phyloP scores from a whole-genome alignment of 768 basidiomycete species.

The Boletus patriciae region DNA sequence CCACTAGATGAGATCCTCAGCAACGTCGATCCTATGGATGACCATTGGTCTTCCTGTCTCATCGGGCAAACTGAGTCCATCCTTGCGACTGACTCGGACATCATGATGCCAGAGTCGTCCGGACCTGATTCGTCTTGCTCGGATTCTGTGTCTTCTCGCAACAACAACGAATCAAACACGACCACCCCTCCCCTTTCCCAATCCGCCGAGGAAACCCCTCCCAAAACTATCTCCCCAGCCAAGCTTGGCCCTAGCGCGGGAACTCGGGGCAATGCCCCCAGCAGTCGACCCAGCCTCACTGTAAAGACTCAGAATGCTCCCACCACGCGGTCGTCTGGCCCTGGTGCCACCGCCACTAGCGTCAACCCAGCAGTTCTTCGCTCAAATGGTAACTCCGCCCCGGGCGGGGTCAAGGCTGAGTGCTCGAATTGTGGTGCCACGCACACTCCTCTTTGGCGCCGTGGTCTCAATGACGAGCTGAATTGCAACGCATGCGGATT shows the following conservation, averaged over 20 bases:
- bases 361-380: slow-evolving; percentile 46
- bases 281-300: slow-evolving; percentile 57
- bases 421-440: slow-evolving; percentile 89
- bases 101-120: slow-evolving; percentile 31
- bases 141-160: slow-evolving; percentile 10
- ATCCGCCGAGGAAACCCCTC: slow-evolving; percentile 40
- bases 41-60: slow-evolving; percentile 1
- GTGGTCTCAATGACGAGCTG: slow-evolving; percentile 83
- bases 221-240: slow-evolving; percentile 57
- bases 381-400: slow-evolving; percentile 40
- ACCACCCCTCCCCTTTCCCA: slow-evolving; percentile 38
- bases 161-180: slow-evolving; percentile 2
- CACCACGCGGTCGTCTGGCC: slow-evolving; percentile 54
- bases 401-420: slow-evolving; percentile 71
- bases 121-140: slow-evolving; percentile 10
- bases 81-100: slow-evolving; percentile 17
- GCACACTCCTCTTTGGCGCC: slow-evolving; percentile 84
- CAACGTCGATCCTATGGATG: slow-evolving; percentile 29
- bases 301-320: slow-evolving; percentile 53
- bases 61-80: slow-evolving; percentile 8
- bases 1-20: slow-evolving; percentile 78
- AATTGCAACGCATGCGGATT: slow-evolving; percentile 89
- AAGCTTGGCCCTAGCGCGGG: slow-evolving; percentile 57
- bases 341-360: slow-evolving; percentile 64
- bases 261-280: slow-evolving; percentile 46